Conservation (phyloP, 2,329 filamentous ascomycete species). For the Tolypocladium paradoxum region DNA sequence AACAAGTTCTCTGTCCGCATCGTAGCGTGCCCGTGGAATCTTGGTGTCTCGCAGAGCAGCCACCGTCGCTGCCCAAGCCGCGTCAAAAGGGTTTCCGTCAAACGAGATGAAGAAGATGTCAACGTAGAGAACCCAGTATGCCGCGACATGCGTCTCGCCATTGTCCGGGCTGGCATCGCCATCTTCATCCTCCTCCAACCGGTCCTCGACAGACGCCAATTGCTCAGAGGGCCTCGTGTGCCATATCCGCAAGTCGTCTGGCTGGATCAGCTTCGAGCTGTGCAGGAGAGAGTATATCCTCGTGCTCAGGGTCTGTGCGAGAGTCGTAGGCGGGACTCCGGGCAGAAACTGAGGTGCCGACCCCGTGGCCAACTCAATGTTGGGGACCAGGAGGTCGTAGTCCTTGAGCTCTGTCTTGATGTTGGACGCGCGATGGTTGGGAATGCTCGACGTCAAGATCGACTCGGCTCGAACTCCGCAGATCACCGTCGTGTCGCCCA, state of each 20-base stretch:
- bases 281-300: slow-evolving; percentile 69
- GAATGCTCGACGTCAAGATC: slow-evolving; percentile 63
- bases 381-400: slow-evolving; percentile 75
- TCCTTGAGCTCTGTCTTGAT: slow-evolving; percentile 40
- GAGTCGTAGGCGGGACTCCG: slow-evolving; percentile 65
- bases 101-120: slow-evolving; percentile 91
- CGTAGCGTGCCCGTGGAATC: slow-evolving; percentile 73
- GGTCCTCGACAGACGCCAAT: slow-evolving; percentile 32
- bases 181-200: slow-evolving; percentile 26
- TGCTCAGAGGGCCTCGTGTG: slow-evolving; percentile 42
- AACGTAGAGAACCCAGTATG: slow-evolving; percentile 91
- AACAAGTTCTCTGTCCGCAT: slow-evolving; percentile 67
- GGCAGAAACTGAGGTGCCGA: slow-evolving; percentile 79
- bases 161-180: slow-evolving; percentile 16
- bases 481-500: slow-evolving; percentile 88
- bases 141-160: slow-evolving; percentile 48
- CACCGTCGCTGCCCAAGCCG: slow-evolving; percentile 74
- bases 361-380: slow-evolving; percentile 85
- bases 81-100: slow-evolving; percentile 86
- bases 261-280: slow-evolving; percentile 54
- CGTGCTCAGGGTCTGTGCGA: slow-evolving; percentile 79
- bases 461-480: slow-evolving; percentile 86
- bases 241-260: slow-evolving; percentile 63
- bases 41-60: slow-evolving; percentile 70
- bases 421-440: slow-evolving; percentile 45